phyloP scores from a whole-genome alignment of 805 yeast genomes.

The Lipomyces orientalis region DNA sequence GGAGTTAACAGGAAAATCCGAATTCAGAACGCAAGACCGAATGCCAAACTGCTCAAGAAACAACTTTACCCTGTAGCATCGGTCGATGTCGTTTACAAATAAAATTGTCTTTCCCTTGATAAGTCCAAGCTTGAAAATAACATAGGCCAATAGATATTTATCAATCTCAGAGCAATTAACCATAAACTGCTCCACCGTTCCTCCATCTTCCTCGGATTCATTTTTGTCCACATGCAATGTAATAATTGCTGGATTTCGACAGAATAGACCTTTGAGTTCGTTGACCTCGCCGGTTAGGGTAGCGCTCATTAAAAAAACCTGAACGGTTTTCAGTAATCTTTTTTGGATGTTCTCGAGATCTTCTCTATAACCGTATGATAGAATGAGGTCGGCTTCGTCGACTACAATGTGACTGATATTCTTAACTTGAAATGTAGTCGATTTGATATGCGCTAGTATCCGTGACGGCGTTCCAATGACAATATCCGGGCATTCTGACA shows the following conservation, averaged over 20 bases:
- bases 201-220: constrained; percentile 50
- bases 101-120: constrained; percentile 89
- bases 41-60: constrained; percentile 95
- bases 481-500: constrained; percentile 78
- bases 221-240: constrained; percentile 71
- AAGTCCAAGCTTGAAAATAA: constrained; percentile 83
- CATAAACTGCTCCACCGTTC: constrained; percentile 79
- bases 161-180: constrained; percentile 88
- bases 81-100: constrained; percentile 91
- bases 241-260: constrained; percentile 64
- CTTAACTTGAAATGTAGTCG: constrained; percentile 54
- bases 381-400: constrained; percentile 92
- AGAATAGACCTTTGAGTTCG: constrained; percentile 73
- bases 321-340: constrained; percentile 76
- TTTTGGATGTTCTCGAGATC: constrained; percentile 73
- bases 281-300: constrained; percentile 88
- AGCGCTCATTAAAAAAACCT: constrained; percentile 95
- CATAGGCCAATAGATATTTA: constrained; percentile 87
- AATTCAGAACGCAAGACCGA: constrained; percentile 82
- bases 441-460: constrained; percentile 57
- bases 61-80: constrained; percentile 90
- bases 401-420: constrained; percentile 75
- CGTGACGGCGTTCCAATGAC: constrained; percentile 87
- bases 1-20: constrained; percentile 91
- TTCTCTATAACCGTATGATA: constrained; percentile 88